Conservation (phyloP, 495 filamentous ascomycete species). For the Talaromyces thailandensis region DNA sequence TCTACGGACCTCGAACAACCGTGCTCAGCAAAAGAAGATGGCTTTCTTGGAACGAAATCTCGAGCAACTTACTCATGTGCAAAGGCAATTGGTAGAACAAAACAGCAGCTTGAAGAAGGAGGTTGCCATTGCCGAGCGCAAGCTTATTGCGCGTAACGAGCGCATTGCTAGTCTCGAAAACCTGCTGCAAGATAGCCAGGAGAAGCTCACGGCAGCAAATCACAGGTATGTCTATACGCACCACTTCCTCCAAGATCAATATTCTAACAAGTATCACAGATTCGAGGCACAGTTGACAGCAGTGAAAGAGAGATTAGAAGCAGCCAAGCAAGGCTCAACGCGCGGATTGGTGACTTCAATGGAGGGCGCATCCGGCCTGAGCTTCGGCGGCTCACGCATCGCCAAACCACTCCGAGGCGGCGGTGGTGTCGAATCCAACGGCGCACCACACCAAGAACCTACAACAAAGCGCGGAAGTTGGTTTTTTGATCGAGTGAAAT, state of each 20-base stretch:
- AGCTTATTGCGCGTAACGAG: conserved; percentile 92
- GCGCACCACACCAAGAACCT: conserved; percentile 38
- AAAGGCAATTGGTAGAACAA: conserved; percentile 95
- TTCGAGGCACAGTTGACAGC: conserved; percentile 96
- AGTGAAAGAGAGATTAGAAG: conserved; percentile 95
- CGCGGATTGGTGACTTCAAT: conserved; percentile 62
- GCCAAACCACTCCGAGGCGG: conserved; percentile 95
- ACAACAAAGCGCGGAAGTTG: conserved; percentile 38
- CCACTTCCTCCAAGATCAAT: conserved; percentile 3
- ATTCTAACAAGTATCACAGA: conserved; percentile 34
- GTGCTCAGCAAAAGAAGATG: conserved; percentile 99
- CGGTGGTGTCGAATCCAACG: conserved; percentile 42
- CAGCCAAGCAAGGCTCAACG: conserved; percentile 82
- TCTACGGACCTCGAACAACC: conserved; percentile 88
- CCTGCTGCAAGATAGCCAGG: conserved; percentile 91
- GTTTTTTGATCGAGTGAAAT: conserved; percentile 41
- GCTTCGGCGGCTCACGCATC: conserved; percentile 72
- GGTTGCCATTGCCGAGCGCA: conserved; percentile 95
- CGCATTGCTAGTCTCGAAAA: conserved; percentile 87
- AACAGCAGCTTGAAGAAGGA: conserved; percentile 96
- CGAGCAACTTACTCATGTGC: conserved; percentile 93
- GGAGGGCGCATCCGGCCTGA: conserved; percentile 56
- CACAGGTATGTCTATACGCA: conserved; percentile 59
- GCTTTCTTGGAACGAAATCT: conserved; percentile 97
- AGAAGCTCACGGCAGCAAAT: conserved; percentile 91